Evolutionary conservation across 306 rosid species (phyloP), one percentile per base, ranked within the genome.

Genomic region (Mimosa pudica): DNA sequence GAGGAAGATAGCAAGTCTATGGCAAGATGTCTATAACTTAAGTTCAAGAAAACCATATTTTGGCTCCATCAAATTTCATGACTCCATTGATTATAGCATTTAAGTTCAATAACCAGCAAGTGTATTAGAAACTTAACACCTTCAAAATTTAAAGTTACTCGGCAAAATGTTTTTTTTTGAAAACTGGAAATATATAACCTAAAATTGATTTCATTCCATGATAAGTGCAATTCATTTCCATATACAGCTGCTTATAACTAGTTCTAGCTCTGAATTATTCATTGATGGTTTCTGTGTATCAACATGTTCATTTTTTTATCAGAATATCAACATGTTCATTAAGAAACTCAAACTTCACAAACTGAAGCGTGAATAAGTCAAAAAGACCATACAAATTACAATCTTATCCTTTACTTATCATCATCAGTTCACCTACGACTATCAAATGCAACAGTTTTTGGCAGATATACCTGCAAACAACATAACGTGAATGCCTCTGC

Each of bases 401-500:
- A 48, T 8, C 41, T 77, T 73, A 48, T 45, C 36, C 7, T 44
- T 64, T 72, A 33, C 11, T 41, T 42, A 46, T 33, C 16, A 46
- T 41, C 6, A 55, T 61, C 62, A 57, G 45, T 57, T 30, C 4
- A 35, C 18, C 46, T 10, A 33, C 16, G 74, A 67, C 12, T 35
- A 74, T 16, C 36, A 11, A 13, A 33, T 60, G 61, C 57, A 70
- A 79, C 73, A 85, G 20, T 45, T 58, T 72, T 20, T 51, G 14
- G 14, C 47, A 12, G 30, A 0, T 24, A 55, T 83, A 89, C 97
- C 97, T 86, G 87, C 83, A 83, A 68, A 92, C 57, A 80, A 87
- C 92, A 63, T 63, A 76, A 74, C 48, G 79, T 42, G 97, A 88
- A 80, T 92, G 93, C 49, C 38, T 88, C 76, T 80, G 75, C 30